These are phyloP conservation scores for Coemansia sp. DNA, from an alignment of 371 early-diverging fungal species.

Conservation along the genomic window DNA sequence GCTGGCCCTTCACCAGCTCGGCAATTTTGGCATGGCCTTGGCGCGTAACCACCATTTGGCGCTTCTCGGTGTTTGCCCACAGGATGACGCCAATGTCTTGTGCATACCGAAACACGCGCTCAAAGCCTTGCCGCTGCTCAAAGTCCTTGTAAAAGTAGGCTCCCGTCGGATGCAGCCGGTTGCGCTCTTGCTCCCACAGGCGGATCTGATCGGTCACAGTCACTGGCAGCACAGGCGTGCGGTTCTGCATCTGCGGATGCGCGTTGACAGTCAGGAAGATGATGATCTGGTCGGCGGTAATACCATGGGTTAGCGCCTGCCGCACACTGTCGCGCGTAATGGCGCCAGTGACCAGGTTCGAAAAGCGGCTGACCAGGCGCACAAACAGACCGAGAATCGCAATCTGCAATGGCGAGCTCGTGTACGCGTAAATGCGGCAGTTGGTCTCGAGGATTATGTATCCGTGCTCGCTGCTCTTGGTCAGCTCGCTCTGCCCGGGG, in stretches of 20 bases:
- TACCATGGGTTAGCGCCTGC: conserved; percentile 88
- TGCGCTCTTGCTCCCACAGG: conserved; percentile 97
- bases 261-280: conserved; percentile 86
- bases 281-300: conserved; percentile 96
- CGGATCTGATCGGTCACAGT: conserved; percentile 97
- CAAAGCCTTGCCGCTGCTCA: conserved; percentile 70
- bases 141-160: conserved; percentile 87
- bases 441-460: conserved; percentile 90
- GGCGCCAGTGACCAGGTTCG: conserved; percentile 92
- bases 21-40: conserved; percentile 63
- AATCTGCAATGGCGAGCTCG: conserved; percentile 95
- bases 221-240: conserved; percentile 80
- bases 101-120: conserved; percentile 73
- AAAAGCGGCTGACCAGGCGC: conserved; percentile 78
- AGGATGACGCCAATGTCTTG: conserved; percentile 72
- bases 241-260: conserved; percentile 80
- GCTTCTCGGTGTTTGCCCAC: conserved; percentile 68
- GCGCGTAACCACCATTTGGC: conserved; percentile 64
- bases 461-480: conserved; percentile 55
- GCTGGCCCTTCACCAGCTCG: conserved; percentile 55
- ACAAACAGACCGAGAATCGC: conserved; percentile 95
- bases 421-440: conserved; percentile 94
- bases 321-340: conserved; percentile 93
- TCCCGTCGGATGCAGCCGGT: conserved; percentile 68
- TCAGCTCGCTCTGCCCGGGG: conserved; percentile 47